Percentiles rank a stretch among this genome's conserved stretches.
These are phyloP conservation scores for Saccharomyces pastorianus DNA, from an alignment of 1,139 yeast genomes.

Conservation along the genomic window DNA sequence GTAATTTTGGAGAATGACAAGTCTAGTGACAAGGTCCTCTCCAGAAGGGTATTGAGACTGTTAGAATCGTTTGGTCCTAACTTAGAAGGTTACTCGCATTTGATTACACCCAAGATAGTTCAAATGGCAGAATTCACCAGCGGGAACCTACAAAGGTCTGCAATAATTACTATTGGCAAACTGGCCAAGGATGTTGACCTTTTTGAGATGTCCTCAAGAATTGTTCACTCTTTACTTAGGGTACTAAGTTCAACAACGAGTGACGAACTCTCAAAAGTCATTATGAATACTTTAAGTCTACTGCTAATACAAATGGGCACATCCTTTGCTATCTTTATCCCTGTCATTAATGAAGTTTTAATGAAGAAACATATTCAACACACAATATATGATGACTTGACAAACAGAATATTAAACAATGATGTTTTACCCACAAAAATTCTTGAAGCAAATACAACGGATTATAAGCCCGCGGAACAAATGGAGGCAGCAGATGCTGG, in stretches of 20 bases:
- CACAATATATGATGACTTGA: constrained; percentile 71
- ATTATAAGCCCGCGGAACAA: constrained; percentile 47
- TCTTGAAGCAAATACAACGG: constrained; percentile 55
- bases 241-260: constrained; percentile 45
- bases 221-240: constrained; percentile 77
- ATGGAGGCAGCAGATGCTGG: constrained; percentile 58
- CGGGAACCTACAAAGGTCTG: constrained; percentile 52
- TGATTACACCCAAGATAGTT: constrained; percentile 77
- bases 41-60: constrained; percentile 75
- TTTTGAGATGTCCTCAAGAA: constrained; percentile 84
- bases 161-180: constrained; percentile 80
- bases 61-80: constrained; percentile 85
- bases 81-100: constrained; percentile 80
- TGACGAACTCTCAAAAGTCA: constrained; percentile 53
- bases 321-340: constrained; percentile 84
- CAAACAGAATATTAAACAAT: constrained; percentile 69
- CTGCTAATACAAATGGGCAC: constrained; percentile 72
- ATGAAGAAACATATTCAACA: constrained; percentile 61
- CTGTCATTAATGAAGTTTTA: constrained; percentile 69
- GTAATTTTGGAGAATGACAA: constrained; percentile 74
- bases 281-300: constrained; percentile 75
- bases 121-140: constrained; percentile 68
- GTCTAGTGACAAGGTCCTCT: constrained; percentile 53
- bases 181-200: constrained; percentile 65
- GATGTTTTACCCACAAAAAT: constrained; percentile 80